A percentile compares a stretch with the other conserved stretches of the same genome.
Conservation (phyloP, 1,284 basidiomycete species). For the Malassezia globosa region DNA sequence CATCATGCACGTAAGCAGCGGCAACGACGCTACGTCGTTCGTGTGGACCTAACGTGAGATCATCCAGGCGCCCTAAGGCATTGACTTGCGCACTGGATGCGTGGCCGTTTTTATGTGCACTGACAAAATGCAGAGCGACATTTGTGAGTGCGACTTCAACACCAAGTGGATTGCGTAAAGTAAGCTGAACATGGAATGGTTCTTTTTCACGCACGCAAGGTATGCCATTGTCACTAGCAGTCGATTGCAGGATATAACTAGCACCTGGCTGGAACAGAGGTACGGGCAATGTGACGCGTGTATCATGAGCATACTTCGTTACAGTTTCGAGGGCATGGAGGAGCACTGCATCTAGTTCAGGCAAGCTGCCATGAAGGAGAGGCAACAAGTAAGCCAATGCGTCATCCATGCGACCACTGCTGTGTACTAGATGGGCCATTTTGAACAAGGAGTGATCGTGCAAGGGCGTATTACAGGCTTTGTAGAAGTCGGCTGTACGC, state of each 20-base stretch:
- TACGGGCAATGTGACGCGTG: neutral
- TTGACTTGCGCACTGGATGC: neutral
- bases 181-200: neutral
- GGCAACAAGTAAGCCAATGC: slow-evolving; percentile 50
- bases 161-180: slow-evolving; percentile 7
- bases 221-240: neutral
- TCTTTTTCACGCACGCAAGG: neutral
- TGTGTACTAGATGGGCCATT: slow-evolving; percentile 52
- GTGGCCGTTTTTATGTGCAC: neutral
- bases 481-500: slow-evolving; percentile 23
- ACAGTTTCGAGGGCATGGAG: slow-evolving; percentile 51
- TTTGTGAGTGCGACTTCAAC: neutral
- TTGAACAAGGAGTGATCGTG: slow-evolving; percentile 51
- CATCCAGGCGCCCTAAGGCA: neutral
- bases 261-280: neutral
- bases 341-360: slow-evolving; percentile 46
- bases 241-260: neutral
- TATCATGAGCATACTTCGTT: slow-evolving; percentile 44
- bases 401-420: slow-evolving; percentile 49
- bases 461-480: slow-evolving; percentile 47
- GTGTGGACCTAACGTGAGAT: neutral
- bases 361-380: slow-evolving; percentile 23
- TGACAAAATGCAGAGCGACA: neutral
- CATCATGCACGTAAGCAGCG: neutral
- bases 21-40: neutral